phyloP scores from a whole-genome alignment of 2,329 filamentous ascomycete genomes.

The Apiospora phragmitis region DNA sequence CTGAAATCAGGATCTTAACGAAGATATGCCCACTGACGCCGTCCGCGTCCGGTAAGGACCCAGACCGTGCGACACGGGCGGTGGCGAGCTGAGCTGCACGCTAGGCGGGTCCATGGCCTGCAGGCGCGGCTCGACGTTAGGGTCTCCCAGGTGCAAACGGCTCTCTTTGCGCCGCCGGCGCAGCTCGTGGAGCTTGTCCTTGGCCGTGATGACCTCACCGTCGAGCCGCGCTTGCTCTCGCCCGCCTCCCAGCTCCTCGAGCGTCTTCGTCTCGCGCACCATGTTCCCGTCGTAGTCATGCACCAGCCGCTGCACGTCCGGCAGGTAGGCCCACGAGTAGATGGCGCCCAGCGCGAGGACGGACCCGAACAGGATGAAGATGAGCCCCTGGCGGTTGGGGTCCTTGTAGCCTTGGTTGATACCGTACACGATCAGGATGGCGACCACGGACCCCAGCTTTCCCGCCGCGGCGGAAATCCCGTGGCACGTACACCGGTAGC shows the following conservation, averaged over 20 bases:
- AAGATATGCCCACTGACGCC: not conserved
- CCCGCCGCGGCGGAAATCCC: slow-evolving; percentile 62
- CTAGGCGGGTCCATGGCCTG: slow-evolving; percentile 1
- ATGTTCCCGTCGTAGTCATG: slow-evolving; percentile 33
- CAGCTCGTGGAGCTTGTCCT: slow-evolving; percentile 35
- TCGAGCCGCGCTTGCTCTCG: slow-evolving; percentile 43
- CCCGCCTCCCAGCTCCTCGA: slow-evolving; percentile 53
- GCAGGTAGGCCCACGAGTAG: slow-evolving; percentile 53
- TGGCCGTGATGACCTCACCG: slow-evolving; percentile 45
- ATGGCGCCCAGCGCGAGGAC: slow-evolving; percentile 50
- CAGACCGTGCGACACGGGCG: not conserved
- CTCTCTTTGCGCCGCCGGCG: slow-evolving; percentile 15
- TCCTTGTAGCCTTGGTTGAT: slow-evolving; percentile 47
- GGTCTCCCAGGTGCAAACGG: not conserved
- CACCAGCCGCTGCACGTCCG: slow-evolving; percentile 45
- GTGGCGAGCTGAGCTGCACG: not conserved
- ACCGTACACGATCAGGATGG: slow-evolving; percentile 35
- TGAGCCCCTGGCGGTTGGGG: slow-evolving; percentile 45
- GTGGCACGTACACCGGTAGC: slow-evolving; percentile 62
- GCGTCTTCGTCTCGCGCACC: slow-evolving; percentile 45
- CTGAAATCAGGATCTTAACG: not conserved
- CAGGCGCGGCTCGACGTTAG: not conserved
- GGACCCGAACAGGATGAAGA: slow-evolving; percentile 51
- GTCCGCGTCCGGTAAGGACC: slow-evolving; percentile 6
- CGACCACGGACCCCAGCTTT: slow-evolving; percentile 49